Conservation (phyloP, 257 asterid species). For the Solanum medicagineum region DNA sequence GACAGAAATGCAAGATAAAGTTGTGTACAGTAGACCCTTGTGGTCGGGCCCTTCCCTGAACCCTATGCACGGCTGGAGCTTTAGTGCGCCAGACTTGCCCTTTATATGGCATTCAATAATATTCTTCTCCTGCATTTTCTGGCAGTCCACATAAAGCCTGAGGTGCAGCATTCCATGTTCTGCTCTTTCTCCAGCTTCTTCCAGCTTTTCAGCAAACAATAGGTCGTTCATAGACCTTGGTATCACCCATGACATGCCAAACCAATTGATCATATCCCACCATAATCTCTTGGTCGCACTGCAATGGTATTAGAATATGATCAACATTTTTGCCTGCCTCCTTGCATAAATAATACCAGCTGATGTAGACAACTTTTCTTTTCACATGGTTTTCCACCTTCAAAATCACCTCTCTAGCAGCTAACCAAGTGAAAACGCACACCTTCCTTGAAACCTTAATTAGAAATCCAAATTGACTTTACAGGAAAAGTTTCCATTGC, state of each 20-base stretch:
- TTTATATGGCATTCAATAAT: no score
- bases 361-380: not conserved
- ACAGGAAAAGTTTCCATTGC: not conserved
- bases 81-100: no score
- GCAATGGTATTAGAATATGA: not conserved
- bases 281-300: not conserved
- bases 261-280: not conserved
- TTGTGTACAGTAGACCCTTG: no score
- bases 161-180: not conserved
- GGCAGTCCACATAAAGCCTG: not conserved
- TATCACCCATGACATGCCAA: not conserved
- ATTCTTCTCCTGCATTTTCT: no score
- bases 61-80: no score
- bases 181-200: not conserved
- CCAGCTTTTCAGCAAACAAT: not conserved
- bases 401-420: not conserved
- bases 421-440: not conserved
- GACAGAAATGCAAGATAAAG: no score
- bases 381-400: not conserved
- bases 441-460: not conserved
- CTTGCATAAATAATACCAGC: not conserved
- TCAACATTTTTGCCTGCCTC: not conserved
- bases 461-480: not conserved
- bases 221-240: not conserved
- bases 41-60: no score